These are phyloP conservation scores for Aspergillus nidulans DNA, from an alignment of 495 filamentous ascomycete species.

Conservation along the genomic window DNA sequence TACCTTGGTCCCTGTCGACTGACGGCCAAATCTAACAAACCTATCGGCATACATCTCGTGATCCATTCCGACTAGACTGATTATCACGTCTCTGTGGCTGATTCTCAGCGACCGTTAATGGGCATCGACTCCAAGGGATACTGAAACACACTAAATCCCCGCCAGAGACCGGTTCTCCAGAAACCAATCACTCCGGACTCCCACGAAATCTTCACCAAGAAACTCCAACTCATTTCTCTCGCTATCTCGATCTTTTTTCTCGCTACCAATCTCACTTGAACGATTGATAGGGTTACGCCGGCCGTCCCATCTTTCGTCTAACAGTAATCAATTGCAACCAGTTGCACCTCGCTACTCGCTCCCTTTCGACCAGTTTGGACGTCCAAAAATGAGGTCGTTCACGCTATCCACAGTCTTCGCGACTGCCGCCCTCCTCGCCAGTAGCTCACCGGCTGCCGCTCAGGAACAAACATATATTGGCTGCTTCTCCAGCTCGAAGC, in stretches of 20 bases:
- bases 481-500: slow-evolving; percentile 25
- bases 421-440: slow-evolving; percentile 25
- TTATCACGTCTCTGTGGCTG: neutral
- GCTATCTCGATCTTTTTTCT: slow-evolving; percentile 1
- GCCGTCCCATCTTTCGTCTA: slow-evolving; percentile 39
- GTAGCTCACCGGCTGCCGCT: slow-evolving; percentile 18
- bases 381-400: slow-evolving; percentile 30
- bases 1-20: neutral
- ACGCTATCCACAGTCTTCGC: slow-evolving; percentile 25
- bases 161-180: slow-evolving; percentile 13
- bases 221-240: slow-evolving; percentile 4
- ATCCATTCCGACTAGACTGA: neutral
- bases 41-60: neutral
- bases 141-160: slow-evolving; percentile 23
- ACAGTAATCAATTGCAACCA: slow-evolving; percentile 18
- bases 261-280: neutral
- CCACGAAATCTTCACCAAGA: slow-evolving; percentile 4
- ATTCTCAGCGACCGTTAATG: slow-evolving; percentile 10
- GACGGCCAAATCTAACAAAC: neutral
- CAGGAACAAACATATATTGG: slow-evolving; percentile 28
- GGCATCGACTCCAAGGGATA: slow-evolving; percentile 16
- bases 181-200: slow-evolving; percentile 8
- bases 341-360: slow-evolving; percentile 10
- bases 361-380: neutral
- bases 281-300: slow-evolving; percentile 41